Conservation (phyloP, 371 early-diverging fungal genomes). For the Circinella umbellata region DNA sequence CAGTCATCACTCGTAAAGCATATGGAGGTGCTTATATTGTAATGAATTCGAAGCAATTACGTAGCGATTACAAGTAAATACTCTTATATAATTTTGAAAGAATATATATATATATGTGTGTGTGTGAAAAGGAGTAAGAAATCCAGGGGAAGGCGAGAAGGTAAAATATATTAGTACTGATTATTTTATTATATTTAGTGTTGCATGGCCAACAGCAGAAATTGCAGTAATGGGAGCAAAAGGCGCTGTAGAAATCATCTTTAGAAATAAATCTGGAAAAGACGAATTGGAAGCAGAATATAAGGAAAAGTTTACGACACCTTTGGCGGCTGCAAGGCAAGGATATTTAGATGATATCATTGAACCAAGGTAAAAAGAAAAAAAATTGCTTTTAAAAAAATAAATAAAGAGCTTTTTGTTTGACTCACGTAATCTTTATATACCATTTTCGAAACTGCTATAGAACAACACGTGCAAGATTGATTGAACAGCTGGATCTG, state of each 20-base stretch:
- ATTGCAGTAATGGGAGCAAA: constrained; percentile 98
- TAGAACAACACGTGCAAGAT: constrained; percentile 75
- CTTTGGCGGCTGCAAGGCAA: constrained; percentile 93
- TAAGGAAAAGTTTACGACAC: constrained; percentile 92
- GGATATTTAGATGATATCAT: constrained; percentile 97
- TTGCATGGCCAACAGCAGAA: constrained; percentile 97
- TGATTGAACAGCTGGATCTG: constrained; percentile 90
- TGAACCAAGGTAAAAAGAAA: constrained; percentile 62
- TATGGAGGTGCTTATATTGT: constrained; percentile 99
- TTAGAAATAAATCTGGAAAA: constrained; percentile 76
- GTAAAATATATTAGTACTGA: background rate
- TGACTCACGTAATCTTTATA: background rate
- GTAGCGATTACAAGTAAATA: constrained; percentile 80
- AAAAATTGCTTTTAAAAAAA: too few species aligned
- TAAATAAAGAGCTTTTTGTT: too few species aligned
- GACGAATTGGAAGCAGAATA: constrained; percentile 86
- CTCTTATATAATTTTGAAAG: background rate
- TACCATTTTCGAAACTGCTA: background rate
- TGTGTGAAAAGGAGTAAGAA: background rate
- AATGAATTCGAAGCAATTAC: constrained; percentile 95
- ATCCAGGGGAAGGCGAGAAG: background rate
- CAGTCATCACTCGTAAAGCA: constrained; percentile 95
- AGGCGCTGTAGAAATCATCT: constrained; percentile 97
- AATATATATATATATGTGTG: background rate
- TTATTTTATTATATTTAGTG: constrained; percentile 50